phyloP scores from a whole-genome alignment of 768 basidiomycete species.

The Artomyces pyxidatus region DNA sequence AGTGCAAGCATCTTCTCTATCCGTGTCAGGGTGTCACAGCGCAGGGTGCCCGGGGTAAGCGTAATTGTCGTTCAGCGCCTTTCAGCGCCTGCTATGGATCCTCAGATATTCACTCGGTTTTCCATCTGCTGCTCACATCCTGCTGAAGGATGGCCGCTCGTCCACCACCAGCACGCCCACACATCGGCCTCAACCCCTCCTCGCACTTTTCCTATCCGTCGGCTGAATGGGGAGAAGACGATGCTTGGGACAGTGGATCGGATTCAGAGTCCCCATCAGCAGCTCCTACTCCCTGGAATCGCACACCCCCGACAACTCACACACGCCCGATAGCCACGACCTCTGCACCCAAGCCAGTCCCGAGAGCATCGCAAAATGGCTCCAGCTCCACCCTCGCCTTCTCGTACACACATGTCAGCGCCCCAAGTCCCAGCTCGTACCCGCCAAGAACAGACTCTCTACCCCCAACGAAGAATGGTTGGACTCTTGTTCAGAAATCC shows the following conservation, averaged over 20 bases:
- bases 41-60: background rate
- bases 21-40: too few relatives aligned
- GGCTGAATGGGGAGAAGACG: slow-evolving; percentile 25
- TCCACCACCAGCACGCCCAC: slow-evolving; percentile 19
- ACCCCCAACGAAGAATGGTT: slow-evolving; percentile 11
- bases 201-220: slow-evolving; percentile 14
- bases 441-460: slow-evolving; percentile 8
- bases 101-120: background rate
- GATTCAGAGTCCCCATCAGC: slow-evolving; percentile 19
- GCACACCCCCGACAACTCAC: slow-evolving; percentile 4
- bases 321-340: background rate
- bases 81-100: background rate
- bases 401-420: slow-evolving; percentile 17
- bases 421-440: slow-evolving; percentile 11
- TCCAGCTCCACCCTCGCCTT: slow-evolving; percentile 16
- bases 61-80: background rate
- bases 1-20: too few relatives aligned
- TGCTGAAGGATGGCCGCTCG: slow-evolving; percentile 11
- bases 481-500: slow-evolving; percentile 14
- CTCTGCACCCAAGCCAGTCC: slow-evolving; percentile 12
- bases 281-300: slow-evolving; percentile 8
- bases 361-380: slow-evolving; percentile 9
- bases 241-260: slow-evolving; percentile 28
- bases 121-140: background rate
- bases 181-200: slow-evolving; percentile 17